Evolutionary conservation across 2,329 filamentous ascomycete species (phyloP).

Genomic region (Colletotrichum magnum): DNA sequence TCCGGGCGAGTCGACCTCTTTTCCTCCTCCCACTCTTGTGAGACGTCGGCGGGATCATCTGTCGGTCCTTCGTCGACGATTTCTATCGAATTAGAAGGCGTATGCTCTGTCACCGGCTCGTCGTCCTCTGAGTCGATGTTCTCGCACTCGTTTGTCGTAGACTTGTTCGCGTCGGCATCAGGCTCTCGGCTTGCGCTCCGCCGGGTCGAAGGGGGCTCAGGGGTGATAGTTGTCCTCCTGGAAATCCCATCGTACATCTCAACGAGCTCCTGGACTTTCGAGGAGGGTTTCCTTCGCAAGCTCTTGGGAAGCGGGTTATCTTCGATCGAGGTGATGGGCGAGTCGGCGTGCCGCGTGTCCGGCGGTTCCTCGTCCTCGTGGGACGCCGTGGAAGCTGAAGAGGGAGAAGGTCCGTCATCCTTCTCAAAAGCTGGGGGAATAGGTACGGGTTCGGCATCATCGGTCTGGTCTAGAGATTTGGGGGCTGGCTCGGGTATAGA

Average conservation of each 20-base stretch:
- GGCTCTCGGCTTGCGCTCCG: constrained; percentile 29
- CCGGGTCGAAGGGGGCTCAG: constrained; percentile 9
- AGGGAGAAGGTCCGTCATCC: neutral
- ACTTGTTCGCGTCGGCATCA: neutral
- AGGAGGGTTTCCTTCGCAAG: constrained; percentile 29
- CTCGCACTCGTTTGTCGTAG: neutral
- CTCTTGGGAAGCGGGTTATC: constrained; percentile 48
- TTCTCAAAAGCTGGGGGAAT: neutral
- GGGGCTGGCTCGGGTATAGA: constrained; percentile 20
- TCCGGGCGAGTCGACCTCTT: constrained; percentile 23
- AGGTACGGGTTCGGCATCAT: neutral
- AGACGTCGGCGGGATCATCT: neutral
- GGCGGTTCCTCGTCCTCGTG: constrained; percentile 39
- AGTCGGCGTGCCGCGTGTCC: constrained; percentile 47
- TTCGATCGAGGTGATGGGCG: constrained; percentile 61
- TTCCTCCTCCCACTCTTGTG: constrained; percentile 9
- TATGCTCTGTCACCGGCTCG: neutral
- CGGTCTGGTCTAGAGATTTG: neutral
- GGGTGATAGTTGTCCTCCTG: constrained; percentile 38
- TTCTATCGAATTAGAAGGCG: neutral
- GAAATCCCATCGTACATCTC: constrained; percentile 64
- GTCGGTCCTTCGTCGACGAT: too few species aligned
- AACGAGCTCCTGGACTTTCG: constrained; percentile 66
- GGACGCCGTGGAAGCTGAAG: constrained; percentile 44
- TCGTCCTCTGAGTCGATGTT: neutral